Conservation (phyloP, 2,329 filamentous ascomycete species). For the Leptographium radiaticola region DNA sequence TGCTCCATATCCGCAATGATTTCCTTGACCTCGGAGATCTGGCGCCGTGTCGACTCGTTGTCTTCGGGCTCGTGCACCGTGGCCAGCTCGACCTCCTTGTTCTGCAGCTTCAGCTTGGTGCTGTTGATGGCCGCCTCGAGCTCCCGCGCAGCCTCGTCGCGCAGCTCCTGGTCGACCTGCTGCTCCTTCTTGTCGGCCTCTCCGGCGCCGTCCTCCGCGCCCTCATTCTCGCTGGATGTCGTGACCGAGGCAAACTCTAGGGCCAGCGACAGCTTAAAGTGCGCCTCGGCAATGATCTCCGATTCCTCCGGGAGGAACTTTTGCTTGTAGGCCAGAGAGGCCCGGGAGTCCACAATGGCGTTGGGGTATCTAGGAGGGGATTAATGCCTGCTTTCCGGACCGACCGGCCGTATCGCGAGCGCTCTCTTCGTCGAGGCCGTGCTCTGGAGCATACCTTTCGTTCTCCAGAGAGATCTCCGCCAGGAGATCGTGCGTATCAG, state of each 20-base stretch:
- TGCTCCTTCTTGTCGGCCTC: constrained; percentile 20
- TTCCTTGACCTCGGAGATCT: constrained; percentile 63
- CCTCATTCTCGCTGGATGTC: constrained; percentile 22
- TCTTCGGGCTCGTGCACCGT: constrained; percentile 52
- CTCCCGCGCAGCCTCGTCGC: constrained; percentile 57
- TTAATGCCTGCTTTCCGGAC: not conserved
- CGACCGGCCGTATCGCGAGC: not conserved
- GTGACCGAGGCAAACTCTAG: constrained; percentile 85
- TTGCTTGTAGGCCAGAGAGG: constrained; percentile 65
- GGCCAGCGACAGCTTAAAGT: constrained; percentile 91
- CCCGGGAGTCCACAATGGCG: constrained; percentile 73
- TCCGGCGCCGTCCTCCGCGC: constrained; percentile 29
- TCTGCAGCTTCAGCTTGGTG: constrained; percentile 56
- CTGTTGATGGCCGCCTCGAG: constrained; percentile 63
- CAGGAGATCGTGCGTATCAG: constrained; percentile 86
- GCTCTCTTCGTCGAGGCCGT: not conserved
- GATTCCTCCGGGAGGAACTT: constrained; percentile 69
- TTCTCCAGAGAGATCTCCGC: constrained; percentile 96
- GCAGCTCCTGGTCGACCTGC: constrained; percentile 53
- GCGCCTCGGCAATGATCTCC: constrained; percentile 79
- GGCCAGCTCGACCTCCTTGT: constrained; percentile 53
- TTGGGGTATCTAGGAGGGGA: constrained; percentile 50
- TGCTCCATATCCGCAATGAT: constrained; percentile 69
- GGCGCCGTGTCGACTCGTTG: constrained; percentile 46
- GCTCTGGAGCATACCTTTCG: constrained; percentile 45